These are phyloP conservation scores for Panellus pusillus DNA, from an alignment of 768 basidiomycete species.

Conservation along the genomic window DNA sequence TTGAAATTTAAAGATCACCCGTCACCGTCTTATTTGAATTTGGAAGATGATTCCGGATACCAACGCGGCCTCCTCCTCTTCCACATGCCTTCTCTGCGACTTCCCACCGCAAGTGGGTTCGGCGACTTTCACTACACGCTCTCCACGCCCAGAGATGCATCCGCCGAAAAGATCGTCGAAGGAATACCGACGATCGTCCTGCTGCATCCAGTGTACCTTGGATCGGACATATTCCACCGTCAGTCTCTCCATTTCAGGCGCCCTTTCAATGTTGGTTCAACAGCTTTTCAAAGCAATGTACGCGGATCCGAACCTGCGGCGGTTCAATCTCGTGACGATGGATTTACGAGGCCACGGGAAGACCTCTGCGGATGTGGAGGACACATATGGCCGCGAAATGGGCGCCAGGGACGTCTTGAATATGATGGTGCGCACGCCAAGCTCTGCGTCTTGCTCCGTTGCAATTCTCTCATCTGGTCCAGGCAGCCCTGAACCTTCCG, in stretches of 20 bases:
- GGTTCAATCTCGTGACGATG: conserved; percentile 2
- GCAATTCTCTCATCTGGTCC: neutral
- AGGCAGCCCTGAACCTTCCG: conserved; percentile 38
- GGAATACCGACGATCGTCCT: conserved; percentile 36
- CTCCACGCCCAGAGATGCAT: conserved; percentile 32
- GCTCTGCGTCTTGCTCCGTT: too few species aligned
- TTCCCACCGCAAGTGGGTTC: conserved; percentile 20
- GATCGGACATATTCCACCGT: neutral
- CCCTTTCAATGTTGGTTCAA: too few species aligned
- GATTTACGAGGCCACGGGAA: neutral
- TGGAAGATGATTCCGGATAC: too few species aligned
- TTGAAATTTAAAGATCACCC: too few species aligned
- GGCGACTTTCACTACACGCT: conserved; percentile 36
- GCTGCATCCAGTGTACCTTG: conserved; percentile 37
- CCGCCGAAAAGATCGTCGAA: conserved; percentile 30
- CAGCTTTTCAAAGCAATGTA: neutral
- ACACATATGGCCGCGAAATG: conserved; percentile 20
- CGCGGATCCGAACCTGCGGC: neutral
- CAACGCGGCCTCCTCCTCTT: too few species aligned
- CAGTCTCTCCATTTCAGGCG: too few species aligned
- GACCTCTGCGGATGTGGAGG: neutral
- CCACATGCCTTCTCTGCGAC: too few species aligned
- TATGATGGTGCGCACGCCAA: conserved; percentile 34
- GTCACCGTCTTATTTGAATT: too few species aligned
- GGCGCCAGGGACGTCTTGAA: conserved; percentile 35